Conservation (phyloP, 116 monocot species). For the Iris pallida region DNA sequence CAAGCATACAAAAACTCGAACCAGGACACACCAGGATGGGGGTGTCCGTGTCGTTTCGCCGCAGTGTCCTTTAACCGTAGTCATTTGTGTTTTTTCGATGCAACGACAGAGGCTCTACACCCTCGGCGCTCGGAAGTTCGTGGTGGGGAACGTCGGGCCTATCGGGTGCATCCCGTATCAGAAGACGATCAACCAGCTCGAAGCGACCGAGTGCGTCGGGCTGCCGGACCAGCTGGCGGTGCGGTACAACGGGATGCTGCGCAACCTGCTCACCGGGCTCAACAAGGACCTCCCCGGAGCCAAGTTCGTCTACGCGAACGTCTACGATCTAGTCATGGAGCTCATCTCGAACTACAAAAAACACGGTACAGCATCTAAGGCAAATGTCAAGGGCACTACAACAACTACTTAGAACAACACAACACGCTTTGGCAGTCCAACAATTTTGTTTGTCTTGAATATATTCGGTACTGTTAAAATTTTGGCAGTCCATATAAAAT, state of each 20-base stretch:
- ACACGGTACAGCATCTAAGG: no score
- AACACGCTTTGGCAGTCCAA: no score
- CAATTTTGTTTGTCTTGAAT: no score
- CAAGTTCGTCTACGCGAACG: constrained; percentile 55
- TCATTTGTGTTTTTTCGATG: background rate
- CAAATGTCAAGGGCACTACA: no score
- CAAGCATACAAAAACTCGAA: no score
- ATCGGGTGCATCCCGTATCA: constrained; percentile 78
- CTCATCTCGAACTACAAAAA: constrained; percentile 43
- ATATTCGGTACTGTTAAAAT: background rate
- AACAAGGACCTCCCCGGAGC: constrained; percentile 48
- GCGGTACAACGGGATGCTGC: constrained; percentile 42
- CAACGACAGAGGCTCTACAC: constrained; percentile 47
- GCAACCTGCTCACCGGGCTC: constrained; percentile 40
- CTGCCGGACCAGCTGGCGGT: constrained; percentile 41
- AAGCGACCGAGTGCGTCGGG: constrained; percentile 31
- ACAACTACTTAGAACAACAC: no score
- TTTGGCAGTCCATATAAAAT: background rate
- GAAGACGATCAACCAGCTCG: constrained; percentile 44
- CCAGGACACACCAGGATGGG: no score
- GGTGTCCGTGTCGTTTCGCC: constrained; percentile 15
- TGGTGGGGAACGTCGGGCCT: constrained; percentile 52
- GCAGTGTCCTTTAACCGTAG: constrained; percentile 28
- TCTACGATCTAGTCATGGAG: constrained; percentile 55
- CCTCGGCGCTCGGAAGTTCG: constrained; percentile 58